Evolutionary conservation across 1,139 yeast genomes (phyloP).

Genomic region (Yarrowia galli): DNA sequence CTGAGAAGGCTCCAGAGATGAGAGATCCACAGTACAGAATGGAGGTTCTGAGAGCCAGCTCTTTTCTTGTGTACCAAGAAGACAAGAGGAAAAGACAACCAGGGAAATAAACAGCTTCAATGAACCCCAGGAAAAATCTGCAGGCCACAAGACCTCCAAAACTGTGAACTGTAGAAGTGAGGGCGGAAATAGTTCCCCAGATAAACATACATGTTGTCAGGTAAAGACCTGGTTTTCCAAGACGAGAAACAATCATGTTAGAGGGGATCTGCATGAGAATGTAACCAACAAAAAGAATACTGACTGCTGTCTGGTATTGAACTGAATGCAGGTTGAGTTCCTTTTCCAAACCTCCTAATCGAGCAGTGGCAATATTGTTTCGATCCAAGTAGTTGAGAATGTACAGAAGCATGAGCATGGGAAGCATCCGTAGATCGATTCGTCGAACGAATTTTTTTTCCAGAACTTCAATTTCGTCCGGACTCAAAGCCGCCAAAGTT

Average conservation of each 20-base stretch:
- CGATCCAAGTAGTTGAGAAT: constrained; percentile 67
- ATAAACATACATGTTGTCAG: constrained; percentile 59
- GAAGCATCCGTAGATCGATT: constrained; percentile 62
- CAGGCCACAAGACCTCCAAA: constrained; percentile 45
- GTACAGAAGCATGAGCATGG: constrained; percentile 63
- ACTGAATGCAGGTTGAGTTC: constrained; percentile 60
- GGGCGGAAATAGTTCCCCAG: constrained; percentile 66
- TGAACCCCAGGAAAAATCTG: constrained; percentile 49
- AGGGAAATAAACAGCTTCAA: constrained; percentile 47
- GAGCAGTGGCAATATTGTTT: constrained; percentile 66
- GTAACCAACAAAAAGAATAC: constrained; percentile 68
- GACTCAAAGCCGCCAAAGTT: constrained; percentile 1
- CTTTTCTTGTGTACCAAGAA: constrained; percentile 49
- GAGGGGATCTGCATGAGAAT: constrained; percentile 67
- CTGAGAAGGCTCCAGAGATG: constrained; percentile 51
- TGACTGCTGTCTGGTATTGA: constrained; percentile 63
- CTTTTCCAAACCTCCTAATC: constrained; percentile 63
- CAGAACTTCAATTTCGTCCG: neutral
- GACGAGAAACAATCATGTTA: constrained; percentile 56
- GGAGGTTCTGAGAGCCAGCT: constrained; percentile 60
- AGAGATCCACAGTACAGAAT: constrained; percentile 59
- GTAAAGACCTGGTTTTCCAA: constrained; percentile 61
- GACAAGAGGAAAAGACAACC: constrained; percentile 50
- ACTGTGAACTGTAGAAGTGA: constrained; percentile 61
- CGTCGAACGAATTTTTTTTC: constrained; percentile 48